Percentiles rank a stretch among this genome's conserved stretches.
Evolutionary conservation across 768 basidiomycete species (phyloP).

Genomic region (Lactifluus hygrophoroides): DNA sequence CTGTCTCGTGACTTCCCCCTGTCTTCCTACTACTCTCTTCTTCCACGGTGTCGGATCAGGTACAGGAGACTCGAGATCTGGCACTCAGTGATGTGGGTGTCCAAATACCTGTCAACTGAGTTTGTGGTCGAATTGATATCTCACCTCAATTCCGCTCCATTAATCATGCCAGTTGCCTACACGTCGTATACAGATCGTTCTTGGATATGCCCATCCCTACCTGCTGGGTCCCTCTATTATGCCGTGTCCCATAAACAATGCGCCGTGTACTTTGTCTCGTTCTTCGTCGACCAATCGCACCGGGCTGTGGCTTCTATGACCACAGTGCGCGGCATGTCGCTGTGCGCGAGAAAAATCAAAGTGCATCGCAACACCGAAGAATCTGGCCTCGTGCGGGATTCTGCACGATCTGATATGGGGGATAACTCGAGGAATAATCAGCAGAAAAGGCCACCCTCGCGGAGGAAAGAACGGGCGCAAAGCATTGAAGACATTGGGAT

Average conservation of each 20-base stretch:
- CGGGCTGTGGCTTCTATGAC: constrained; percentile 77
- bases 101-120: no score
- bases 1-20: no score
- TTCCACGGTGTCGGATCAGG: no score
- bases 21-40: no score
- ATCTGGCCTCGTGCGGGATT: constrained; percentile 13
- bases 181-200: constrained; percentile 40
- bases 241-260: constrained; percentile 33
- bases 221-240: constrained; percentile 52
- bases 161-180: no score
- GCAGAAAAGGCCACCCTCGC: constrained; percentile 17
- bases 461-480: constrained; percentile 23
- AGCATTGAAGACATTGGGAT: constrained; percentile 47
- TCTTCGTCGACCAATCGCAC: constrained; percentile 48
- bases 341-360: constrained; percentile 72
- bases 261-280: constrained; percentile 53
- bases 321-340: constrained; percentile 90
- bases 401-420: constrained; percentile 1
- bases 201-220: constrained; percentile 57
- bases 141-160: no score
- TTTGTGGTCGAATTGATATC: no score
- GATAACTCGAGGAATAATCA: background rate
- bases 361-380: constrained; percentile 56
- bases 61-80: no score
- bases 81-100: no score